phyloP scores from a whole-genome alignment of 2,329 filamentous ascomycete species.

The Septoria linicola region DNA sequence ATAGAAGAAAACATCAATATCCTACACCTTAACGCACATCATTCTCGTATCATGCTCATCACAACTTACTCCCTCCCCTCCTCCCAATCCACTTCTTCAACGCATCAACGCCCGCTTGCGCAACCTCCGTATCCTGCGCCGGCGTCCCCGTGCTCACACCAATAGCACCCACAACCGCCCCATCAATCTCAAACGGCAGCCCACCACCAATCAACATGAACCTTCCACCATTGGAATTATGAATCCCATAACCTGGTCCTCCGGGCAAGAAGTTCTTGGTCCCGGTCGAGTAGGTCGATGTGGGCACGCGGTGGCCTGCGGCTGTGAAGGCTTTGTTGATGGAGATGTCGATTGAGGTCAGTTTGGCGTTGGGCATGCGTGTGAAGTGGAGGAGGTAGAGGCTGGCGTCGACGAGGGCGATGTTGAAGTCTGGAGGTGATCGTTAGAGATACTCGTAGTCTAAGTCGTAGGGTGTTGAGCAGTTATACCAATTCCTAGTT shows the following conservation, averaged over 20 bases:
- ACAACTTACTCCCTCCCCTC: conserved; percentile 42
- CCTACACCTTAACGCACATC: conserved; percentile 2
- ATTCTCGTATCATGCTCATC: background rate
- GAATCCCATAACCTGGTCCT: conserved; percentile 53
- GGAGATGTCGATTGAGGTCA: conserved; percentile 60
- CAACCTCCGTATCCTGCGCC: conserved; percentile 55
- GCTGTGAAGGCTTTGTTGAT: conserved; percentile 63
- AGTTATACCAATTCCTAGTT: conserved; percentile 40
- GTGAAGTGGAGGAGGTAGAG: conserved; percentile 50
- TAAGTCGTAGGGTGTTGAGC: too few relatives aligned
- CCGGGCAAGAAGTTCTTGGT: conserved; percentile 54
- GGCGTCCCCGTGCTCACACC: conserved; percentile 57
- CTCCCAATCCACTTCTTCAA: conserved; percentile 40
- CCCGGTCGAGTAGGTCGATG: conserved; percentile 49
- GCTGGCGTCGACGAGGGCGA: conserved; percentile 49
- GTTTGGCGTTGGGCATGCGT: conserved; percentile 51
- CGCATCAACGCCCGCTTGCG: conserved; percentile 53
- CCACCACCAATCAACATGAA: conserved; percentile 57
- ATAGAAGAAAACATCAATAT: conserved; percentile 3
- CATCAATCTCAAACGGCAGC: conserved; percentile 51
- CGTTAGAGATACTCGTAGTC: background rate
- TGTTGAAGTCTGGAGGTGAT: conserved; percentile 47
- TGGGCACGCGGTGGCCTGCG: conserved; percentile 54
- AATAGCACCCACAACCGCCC: conserved; percentile 54
- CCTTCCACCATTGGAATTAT: conserved; percentile 53